A percentile compares a stretch with the other conserved stretches of the same genome.
Conservation (phyloP, 768 basidiomycete species). For the Dacryopinax spathularia region DNA sequence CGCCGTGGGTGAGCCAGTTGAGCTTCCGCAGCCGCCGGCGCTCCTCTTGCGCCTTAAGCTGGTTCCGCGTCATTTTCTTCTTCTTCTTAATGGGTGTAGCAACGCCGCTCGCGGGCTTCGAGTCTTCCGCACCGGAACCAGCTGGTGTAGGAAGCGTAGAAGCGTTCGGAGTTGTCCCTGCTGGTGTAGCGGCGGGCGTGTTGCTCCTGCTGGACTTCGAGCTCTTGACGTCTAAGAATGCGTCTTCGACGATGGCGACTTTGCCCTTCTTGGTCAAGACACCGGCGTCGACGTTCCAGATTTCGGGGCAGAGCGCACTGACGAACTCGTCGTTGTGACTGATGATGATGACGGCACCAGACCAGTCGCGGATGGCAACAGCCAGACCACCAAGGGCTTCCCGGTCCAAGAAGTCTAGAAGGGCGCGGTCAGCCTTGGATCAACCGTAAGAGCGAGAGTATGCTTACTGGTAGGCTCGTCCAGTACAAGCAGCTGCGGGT, state of each 20-base stretch:
- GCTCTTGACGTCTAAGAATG: constrained; percentile 58
- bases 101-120: constrained; percentile 21
- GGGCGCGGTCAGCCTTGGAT: constrained; percentile 7
- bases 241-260: constrained; percentile 68
- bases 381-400: constrained; percentile 91
- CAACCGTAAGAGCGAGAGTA: neutral
- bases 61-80: constrained; percentile 84
- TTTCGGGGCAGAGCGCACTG: constrained; percentile 70
- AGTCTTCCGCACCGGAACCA: constrained; percentile 62
- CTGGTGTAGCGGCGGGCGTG: constrained; percentile 53
- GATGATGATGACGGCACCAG: constrained; percentile 88
- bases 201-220: constrained; percentile 54
- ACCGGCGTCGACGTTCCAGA: constrained; percentile 86
- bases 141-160: constrained; percentile 33
- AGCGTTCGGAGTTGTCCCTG: constrained; percentile 38
- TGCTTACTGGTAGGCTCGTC: constrained; percentile 14
- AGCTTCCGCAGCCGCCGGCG: constrained; percentile 65
- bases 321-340: constrained; percentile 91
- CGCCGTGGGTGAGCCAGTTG: constrained; percentile 70
- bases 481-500: constrained; percentile 55
- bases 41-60: constrained; percentile 79
- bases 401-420: constrained; percentile 73
- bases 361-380: constrained; percentile 89
- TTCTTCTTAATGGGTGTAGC: constrained; percentile 49
- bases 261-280: constrained; percentile 81